Evolutionary conservation across 2,329 filamentous ascomycete genomes (phyloP), one percentile per base, ranked within the genome.

Genomic region (Cladosporium sp.): DNA sequence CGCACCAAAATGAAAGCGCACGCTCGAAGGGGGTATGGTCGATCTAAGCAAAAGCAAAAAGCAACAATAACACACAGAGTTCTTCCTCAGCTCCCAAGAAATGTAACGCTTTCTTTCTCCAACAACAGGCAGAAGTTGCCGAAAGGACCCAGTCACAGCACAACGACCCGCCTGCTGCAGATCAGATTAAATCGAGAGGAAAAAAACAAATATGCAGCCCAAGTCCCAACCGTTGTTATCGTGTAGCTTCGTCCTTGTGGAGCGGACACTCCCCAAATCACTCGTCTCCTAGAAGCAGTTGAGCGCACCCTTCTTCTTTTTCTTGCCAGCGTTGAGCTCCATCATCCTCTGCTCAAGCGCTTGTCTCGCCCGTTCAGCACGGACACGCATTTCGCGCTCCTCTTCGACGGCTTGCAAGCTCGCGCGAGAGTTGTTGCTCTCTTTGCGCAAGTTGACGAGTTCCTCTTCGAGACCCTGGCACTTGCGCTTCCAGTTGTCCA

Each of bases 321-420:
- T 88, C 76, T 88, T 92, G 73, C 94, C 88, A 60, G 89, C 88
- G 70, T 93, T 92, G 87, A 99, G 73, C 58, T 77, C 75, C 49
- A 72, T 72, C 79, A 81, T 99, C 59, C 93, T 85, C 78, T 96
- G 91, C 77, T 99, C 93, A 25, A 99, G 84, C 69, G 96, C 90
- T 39, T 88, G 89, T 56, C 89, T 83, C 43, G 94, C 94, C 64
- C 89, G 86, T 79, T 99, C 94, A 37, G 95, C 92, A 63, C 93
- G 90, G 64, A 91, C 83, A 61, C 94, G 84, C 78, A 96, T 95
- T 78, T 90, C 93, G 67, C 93, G 86, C 82, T 99, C 94, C 76
- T 99, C 93, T 73, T 99, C 95, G 20, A 97, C 90, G 61, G 92
- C 90, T 73, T 96, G 91, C 66, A 97, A 83, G 63, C 83, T 86